These are phyloP conservation scores for Diutina catenulata DNA, from an alignment of 1,139 yeast genomes.

Conservation along the genomic window DNA sequence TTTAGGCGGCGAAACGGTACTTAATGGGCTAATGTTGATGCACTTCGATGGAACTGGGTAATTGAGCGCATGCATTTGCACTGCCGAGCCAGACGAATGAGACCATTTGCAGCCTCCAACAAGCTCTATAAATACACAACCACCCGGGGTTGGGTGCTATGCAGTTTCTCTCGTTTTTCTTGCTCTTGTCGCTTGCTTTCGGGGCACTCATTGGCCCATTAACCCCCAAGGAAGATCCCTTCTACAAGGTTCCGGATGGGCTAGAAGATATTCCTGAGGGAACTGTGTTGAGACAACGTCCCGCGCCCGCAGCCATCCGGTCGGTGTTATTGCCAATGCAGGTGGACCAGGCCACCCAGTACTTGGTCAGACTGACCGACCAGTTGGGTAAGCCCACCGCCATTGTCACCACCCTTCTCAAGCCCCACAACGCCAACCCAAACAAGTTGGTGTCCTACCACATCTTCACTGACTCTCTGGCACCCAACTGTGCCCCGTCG, in stretches of 20 bases:
- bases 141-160: too few relatives aligned
- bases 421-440: conserved; percentile 9
- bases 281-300: background rate
- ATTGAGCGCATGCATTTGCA: too few relatives aligned
- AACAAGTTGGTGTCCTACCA: conserved; percentile 9
- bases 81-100: too few relatives aligned
- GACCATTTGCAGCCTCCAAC: too few relatives aligned
- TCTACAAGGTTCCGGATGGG: background rate
- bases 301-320: background rate
- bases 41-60: too few relatives aligned
- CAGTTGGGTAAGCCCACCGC: conserved; percentile 7
- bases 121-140: too few relatives aligned
- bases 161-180: too few relatives aligned
- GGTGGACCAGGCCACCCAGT: conserved; percentile 7
- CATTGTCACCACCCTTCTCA: conserved; percentile 9
- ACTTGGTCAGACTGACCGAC: conserved; percentile 8
- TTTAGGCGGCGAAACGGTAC: too few relatives aligned
- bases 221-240: background rate
- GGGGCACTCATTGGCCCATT: background rate
- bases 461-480: conserved; percentile 8
- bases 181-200: too few relatives aligned
- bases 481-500: conserved; percentile 9
- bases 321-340: background rate
- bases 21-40: too few relatives aligned
- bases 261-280: background rate